phyloP scores from a whole-genome alignment of 306 rosid genomes.

The Dryas drummondii region DNA sequence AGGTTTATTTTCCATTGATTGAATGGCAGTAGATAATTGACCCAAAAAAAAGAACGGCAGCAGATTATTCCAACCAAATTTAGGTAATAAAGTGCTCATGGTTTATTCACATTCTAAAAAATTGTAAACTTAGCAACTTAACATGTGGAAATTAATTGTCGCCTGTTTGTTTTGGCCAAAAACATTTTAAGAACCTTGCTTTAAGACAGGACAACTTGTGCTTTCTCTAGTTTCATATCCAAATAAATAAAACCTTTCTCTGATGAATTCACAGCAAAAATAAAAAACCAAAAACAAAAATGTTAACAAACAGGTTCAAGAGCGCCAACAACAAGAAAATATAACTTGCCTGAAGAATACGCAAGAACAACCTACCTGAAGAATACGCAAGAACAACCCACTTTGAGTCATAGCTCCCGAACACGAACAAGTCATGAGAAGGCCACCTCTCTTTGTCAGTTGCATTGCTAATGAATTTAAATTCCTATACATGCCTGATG shows the following conservation, averaged over 20 bases:
- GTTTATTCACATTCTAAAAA: not conserved
- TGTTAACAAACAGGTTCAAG: too few species aligned
- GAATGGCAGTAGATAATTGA: not conserved
- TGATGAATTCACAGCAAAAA: too few species aligned
- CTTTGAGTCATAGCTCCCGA: constrained; percentile 92
- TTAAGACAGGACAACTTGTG: too few species aligned
- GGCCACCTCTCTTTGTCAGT: constrained; percentile 82
- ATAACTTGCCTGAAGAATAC: constrained; percentile 67
- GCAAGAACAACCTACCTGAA: constrained; percentile 76
- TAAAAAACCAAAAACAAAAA: too few species aligned
- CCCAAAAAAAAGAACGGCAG: too few species aligned
- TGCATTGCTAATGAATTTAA: constrained; percentile 86
- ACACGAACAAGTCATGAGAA: constrained; percentile 94
- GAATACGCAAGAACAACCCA: constrained; percentile 64
- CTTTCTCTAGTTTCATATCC: too few species aligned
- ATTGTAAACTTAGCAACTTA: too few species aligned
- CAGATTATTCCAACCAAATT: not conserved
- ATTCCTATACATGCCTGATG: constrained; percentile 86
- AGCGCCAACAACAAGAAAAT: not conserved
- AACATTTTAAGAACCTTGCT: not conserved
- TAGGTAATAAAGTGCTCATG: not conserved
- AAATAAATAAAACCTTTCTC: too few species aligned
- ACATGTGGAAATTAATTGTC: not conserved
- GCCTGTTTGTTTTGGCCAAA: not conserved
- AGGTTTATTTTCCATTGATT: too few species aligned